A percentile compares a stretch with the other conserved stretches of the same genome.
Evolutionary conservation across 495 filamentous ascomycete genomes (phyloP).

Genomic region (Aspergillus mulundensis): DNA sequence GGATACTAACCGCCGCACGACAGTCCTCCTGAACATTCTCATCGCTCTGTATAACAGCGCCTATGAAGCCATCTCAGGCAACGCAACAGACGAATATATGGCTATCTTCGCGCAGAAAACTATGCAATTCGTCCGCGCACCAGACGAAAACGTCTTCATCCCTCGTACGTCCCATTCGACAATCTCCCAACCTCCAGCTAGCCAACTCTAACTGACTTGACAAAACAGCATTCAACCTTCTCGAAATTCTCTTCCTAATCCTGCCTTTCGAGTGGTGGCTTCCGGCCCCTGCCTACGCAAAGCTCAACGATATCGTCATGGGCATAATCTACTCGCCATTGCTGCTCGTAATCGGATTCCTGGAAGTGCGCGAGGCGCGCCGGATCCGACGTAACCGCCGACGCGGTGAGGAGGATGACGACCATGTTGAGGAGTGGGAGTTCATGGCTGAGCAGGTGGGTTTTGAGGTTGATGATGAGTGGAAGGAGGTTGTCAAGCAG

Average conservation of each 20-base stretch:
- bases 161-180: conserved; percentile 55
- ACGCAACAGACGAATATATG: conserved; percentile 92
- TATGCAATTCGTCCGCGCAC: conserved; percentile 91
- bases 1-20: not conserved
- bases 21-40: conserved; percentile 83
- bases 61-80: conserved; percentile 92
- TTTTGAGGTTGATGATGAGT: conserved; percentile 76
- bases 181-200: too few species aligned
- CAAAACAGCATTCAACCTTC: conserved; percentile 70
- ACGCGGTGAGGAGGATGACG: conserved; percentile 85
- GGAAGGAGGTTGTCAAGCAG: conserved; percentile 69
- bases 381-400: conserved; percentile 67
- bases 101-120: conserved; percentile 87
- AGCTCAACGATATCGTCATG: conserved; percentile 85
- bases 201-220: conserved; percentile 1
- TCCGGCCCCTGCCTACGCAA: conserved; percentile 59
- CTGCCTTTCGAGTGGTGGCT: conserved; percentile 97
- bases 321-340: conserved; percentile 79
- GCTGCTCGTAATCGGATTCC: conserved; percentile 68
- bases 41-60: conserved; percentile 96
- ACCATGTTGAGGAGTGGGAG: conserved; percentile 89
- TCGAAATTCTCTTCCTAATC: conserved; percentile 77
- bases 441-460: conserved; percentile 67
- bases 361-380: conserved; percentile 68
- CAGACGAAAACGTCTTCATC: conserved; percentile 97